Percentiles rank a stretch among this genome's conserved stretches.
Evolutionary conservation across 2,329 filamentous ascomycete species (phyloP).

Genomic region (Myriangium duriaei): DNA sequence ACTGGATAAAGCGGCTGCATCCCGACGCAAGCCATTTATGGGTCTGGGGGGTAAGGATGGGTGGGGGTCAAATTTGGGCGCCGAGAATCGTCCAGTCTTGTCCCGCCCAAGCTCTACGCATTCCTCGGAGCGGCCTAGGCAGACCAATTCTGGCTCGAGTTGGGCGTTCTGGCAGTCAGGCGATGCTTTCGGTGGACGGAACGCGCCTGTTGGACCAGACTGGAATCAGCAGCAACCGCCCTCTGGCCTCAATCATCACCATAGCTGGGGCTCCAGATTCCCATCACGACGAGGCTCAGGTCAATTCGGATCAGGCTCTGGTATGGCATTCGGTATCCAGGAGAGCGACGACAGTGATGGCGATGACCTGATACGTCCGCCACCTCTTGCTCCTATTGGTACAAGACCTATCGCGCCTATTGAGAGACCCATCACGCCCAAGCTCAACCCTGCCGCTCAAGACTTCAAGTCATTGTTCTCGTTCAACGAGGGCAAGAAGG

Average conservation of each 20-base stretch:
- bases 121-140: slow-evolving; percentile 54
- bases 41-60: slow-evolving; percentile 39
- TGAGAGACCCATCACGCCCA: slow-evolving; percentile 17
- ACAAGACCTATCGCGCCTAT: slow-evolving; percentile 46
- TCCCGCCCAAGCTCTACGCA: slow-evolving; percentile 45
- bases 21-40: slow-evolving; percentile 36
- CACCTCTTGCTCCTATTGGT: slow-evolving; percentile 59
- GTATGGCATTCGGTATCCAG: slow-evolving; percentile 41
- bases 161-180: slow-evolving; percentile 52
- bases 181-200: slow-evolving; percentile 40
- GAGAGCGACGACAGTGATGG: slow-evolving; percentile 38
- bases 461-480: slow-evolving; percentile 65
- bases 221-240: slow-evolving; percentile 32
- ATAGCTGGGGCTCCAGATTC: slow-evolving; percentile 45
- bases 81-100: slow-evolving; percentile 28
- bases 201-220: slow-evolving; percentile 39
- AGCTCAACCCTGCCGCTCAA: slow-evolving; percentile 79
- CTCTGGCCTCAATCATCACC: slow-evolving; percentile 11
- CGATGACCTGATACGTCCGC: slow-evolving; percentile 36
- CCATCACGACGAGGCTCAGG: slow-evolving; percentile 71
- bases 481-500: slow-evolving; percentile 25
- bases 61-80: slow-evolving; percentile 32
- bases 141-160: slow-evolving; percentile 57
- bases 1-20: slow-evolving; percentile 24
- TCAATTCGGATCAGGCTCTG: slow-evolving; percentile 61